Conservation (phyloP, 768 basidiomycete species). For the Mycena chlorophos region DNA sequence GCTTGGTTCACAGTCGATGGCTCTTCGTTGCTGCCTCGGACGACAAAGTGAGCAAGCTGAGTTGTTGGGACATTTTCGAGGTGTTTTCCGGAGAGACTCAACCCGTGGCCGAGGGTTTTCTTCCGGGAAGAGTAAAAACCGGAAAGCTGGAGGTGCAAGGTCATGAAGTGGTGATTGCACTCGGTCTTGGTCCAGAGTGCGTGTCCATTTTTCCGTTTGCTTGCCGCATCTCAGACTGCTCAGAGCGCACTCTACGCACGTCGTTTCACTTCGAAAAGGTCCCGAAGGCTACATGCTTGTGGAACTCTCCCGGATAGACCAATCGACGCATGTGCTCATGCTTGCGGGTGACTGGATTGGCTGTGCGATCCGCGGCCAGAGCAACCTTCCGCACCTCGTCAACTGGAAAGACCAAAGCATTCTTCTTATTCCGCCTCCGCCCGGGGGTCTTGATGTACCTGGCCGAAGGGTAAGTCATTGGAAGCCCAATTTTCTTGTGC, state of each 20-base stretch:
- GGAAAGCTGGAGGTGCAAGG: conserved; percentile 10
- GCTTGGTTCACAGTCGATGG: conserved; percentile 6
- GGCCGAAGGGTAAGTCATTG: neutral
- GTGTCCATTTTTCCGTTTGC: neutral
- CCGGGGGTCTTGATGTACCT: neutral
- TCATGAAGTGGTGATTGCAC: conserved; percentile 7
- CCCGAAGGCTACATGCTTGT: neutral
- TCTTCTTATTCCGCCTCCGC: neutral
- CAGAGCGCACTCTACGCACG: conserved; percentile 2
- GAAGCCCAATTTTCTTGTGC: neutral
- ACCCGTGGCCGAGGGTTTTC: conserved; percentile 8
- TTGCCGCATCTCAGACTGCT: neutral
- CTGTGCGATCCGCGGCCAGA: conserved; percentile 2
- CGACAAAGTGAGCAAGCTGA: conserved; percentile 7
- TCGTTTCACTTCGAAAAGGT: conserved; percentile 2
- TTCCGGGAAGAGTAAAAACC: conserved; percentile 12
- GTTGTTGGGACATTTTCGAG: conserved; percentile 14
- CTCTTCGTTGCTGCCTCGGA: conserved; percentile 14
- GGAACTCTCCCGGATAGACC: conserved; percentile 2
- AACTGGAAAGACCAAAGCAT: conserved; percentile 1
- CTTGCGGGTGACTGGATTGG: conserved; percentile 3
- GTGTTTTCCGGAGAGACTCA: neutral
- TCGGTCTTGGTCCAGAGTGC: conserved; percentile 6
- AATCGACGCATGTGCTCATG: conserved; percentile 14
- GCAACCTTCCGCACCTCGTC: conserved; percentile 2